Evolutionary conservation across 2,329 filamentous ascomycete species (phyloP), one percentile per base, ranked within the genome.

Genomic region (Onygena corvina): DNA sequence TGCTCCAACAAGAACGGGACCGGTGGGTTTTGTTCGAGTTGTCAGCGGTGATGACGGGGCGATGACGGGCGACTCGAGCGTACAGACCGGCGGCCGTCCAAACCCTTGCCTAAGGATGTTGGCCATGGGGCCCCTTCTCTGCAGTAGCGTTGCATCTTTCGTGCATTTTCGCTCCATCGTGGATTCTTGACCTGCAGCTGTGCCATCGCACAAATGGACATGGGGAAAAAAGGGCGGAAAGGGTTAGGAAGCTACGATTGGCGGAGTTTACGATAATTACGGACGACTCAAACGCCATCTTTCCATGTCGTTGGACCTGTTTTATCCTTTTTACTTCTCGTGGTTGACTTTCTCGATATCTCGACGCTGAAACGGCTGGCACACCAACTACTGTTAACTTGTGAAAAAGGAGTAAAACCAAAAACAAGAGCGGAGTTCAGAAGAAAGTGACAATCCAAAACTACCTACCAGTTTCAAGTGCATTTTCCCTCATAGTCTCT

Each of bases 81-180:
- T n/a, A n/a, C n/a, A n/a, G n/a, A n/a, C n/a, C n/a, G n/a, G n/a
- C n/a, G n/a, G n/a, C n/a, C n/a, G n/a, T n/a, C n/a, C n/a, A 29
- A 5, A 29, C 27, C 27, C 11, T 5, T 11, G 11, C 27, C 27
- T 29, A 29, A 5, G 27, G 11, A 29, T 12, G 9, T 12, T 31
- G 29, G 29, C 29, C 29, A 8, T 31, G 20, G n/a, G 11, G 21
- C n/a, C 12, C 38, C 11, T 18, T 16, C 38, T 25, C 38, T 42
- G 38, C 38, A 42, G 38, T 42, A 42, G 23, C 38, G 38, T 25
- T 42, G 38, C 38, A 25, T 42, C 38, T 42, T 42, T 42, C 35
- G 35, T 40, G 35, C 35, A 40, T 42, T n/a, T n/a, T 42, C 38
- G 38, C 38, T 42, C 21, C 11, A 42, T 42, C 14, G n/a, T 4